Evolutionary conservation across 768 basidiomycete species (phyloP).

Genomic region (Tricholoma bakamatsutake): DNA sequence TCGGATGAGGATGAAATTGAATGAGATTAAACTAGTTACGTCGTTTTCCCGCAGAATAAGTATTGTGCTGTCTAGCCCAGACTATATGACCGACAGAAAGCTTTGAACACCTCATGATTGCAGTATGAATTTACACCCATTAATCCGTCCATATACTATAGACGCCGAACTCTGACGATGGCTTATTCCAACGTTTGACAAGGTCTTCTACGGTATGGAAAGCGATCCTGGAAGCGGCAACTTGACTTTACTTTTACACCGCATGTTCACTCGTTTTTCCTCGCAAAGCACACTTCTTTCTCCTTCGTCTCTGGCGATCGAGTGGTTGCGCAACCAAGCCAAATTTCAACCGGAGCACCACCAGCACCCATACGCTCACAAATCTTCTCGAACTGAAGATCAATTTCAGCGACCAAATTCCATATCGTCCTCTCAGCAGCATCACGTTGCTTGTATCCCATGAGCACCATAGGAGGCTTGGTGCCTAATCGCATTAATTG

Average conservation of each 20-base stretch:
- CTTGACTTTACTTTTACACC: no score
- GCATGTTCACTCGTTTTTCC: neutral
- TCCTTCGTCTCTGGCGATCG: neutral
- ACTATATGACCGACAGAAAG: no score
- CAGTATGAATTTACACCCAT: neutral
- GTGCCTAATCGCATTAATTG: conserved; percentile 34
- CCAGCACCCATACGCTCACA: conserved; percentile 54
- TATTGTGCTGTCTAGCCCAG: neutral
- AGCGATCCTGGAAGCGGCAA: no score
- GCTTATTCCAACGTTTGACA: no score
- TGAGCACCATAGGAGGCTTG: conserved; percentile 41
- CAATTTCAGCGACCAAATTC: conserved; percentile 47
- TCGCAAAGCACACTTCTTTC: neutral
- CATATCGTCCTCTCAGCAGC: conserved; percentile 69
- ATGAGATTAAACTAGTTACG: neutral
- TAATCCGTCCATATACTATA: neutral
- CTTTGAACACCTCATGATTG: neutral
- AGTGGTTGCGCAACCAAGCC: conserved; percentile 39
- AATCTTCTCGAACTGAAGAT: conserved; percentile 51
- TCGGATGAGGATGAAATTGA: conserved; percentile 26
- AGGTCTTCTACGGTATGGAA: no score
- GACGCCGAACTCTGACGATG: neutral
- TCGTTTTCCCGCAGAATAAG: neutral
- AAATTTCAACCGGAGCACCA: conserved; percentile 64
- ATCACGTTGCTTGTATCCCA: conserved; percentile 90